These are phyloP conservation scores for Aphanomyces invadans DNA, from an alignment of 352 stramenopile species.

Conservation along the genomic window DNA sequence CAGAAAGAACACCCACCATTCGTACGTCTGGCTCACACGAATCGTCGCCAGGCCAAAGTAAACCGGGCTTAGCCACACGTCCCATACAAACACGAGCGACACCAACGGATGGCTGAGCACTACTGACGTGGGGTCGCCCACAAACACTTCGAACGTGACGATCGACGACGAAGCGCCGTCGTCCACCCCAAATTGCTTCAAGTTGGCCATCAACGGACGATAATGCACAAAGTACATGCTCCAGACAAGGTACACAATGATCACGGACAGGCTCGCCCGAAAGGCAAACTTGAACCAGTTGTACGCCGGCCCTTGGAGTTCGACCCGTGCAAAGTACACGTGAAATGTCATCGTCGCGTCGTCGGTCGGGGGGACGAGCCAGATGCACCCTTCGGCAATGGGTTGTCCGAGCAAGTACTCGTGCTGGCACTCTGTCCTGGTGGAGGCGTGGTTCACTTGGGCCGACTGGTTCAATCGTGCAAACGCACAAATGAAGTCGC, in stretches of 20 bases:
- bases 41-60: conserved; percentile 7
- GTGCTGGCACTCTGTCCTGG: not conserved
- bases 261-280: not conserved
- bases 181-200: not conserved
- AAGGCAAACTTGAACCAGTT: conserved; percentile 7
- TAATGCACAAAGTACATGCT: conserved; percentile 13
- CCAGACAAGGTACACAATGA: conserved; percentile 4
- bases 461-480: not conserved
- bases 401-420: not conserved
- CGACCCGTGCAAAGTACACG: not conserved
- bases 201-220: not conserved
- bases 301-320: not conserved
- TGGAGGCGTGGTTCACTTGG: not conserved
- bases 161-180: too few species aligned
- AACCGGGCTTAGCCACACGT: conserved; percentile 1
- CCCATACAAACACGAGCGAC: conserved; percentile 2
- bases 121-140: conserved; percentile 6
- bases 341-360: not conserved
- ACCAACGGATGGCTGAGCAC: conserved; percentile 9
- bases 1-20: not conserved
- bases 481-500: not conserved
- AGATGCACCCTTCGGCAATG: not conserved
- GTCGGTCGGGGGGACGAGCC: not conserved
- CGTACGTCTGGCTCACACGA: not conserved
- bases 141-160: not conserved